Base-by-base conservation (phyloP, 306 rosid species). In the Glycine soja region DNA sequence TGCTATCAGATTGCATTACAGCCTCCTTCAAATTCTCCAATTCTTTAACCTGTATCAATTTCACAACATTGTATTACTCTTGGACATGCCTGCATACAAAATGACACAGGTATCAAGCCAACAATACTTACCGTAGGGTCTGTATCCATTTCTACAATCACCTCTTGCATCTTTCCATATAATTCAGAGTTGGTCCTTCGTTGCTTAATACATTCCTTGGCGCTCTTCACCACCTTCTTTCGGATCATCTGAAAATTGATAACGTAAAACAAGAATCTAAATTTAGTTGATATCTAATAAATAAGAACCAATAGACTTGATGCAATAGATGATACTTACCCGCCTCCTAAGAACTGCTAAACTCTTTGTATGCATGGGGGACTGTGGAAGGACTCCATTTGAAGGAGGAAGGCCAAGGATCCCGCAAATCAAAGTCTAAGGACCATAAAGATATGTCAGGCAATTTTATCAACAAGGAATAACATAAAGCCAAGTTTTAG, bases 291-390 rank as follows among this genome's bases (percentile, higher is more conserved):
- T 51, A 32, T 57, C 36, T 11, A 79, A 38, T 61, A 74, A 43
- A 48, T 19, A 67, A 82, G 43, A 75, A 75, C 47, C 30, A 38
- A 38, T 64, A 59, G 42, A 14, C 43, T 70, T 66, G 42, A 53
- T 15, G 59, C 64, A 69, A 58, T 56, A 74, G 16, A 74, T 19
- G 58, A 58, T 88, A 62, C 64, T 73, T 58, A 90, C 97, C 89
- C 86, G 93, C 75, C 73, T 89, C 70, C 69, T 90, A 7, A 93
- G 94, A 84, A 88, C 90, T 24, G 97, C 97, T 61, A 95, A 91
- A 85, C 97, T 93, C 90, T 93, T 93, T 14, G 99, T 90, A 85
- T 95, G 99, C 99, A 95, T 91, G 46, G 99, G 99, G 8, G 99
- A 89, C 88, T 95, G 99, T 38, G 99, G 99, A 74, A 95, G 89